Percentiles rank a stretch among this genome's conserved stretches.
Evolutionary conservation across 495 filamentous ascomycete genomes (phyloP).

Genomic region (Trichoderma virens): DNA sequence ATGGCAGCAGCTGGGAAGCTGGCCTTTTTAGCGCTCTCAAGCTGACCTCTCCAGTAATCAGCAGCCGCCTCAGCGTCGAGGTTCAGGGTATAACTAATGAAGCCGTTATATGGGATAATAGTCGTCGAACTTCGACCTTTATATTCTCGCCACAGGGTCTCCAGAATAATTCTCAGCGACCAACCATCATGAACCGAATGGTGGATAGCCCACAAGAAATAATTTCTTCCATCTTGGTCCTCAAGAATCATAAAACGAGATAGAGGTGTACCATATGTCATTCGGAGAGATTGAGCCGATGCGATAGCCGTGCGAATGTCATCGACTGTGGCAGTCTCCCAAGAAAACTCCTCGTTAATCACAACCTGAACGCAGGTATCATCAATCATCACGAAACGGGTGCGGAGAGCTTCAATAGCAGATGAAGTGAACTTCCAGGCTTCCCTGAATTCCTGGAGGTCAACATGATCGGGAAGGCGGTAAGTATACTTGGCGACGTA

Average conservation of each 20-base stretch:
- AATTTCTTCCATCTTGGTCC: conserved; percentile 36
- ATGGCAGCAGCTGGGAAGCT: conserved; percentile 11
- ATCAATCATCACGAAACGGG: conserved; percentile 24
- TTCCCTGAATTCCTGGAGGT: neutral
- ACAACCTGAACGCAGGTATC: conserved; percentile 20
- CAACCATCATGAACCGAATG: conserved; percentile 37
- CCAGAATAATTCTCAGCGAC: conserved; percentile 16
- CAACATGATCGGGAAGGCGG: neutral
- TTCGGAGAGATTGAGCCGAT: neutral
- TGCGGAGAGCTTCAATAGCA: conserved; percentile 56
- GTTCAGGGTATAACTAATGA: neutral
- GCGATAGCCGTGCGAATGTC: neutral
- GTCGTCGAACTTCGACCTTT: conserved; percentile 9
- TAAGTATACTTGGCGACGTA: neutral
- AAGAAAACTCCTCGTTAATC: conserved; percentile 11
- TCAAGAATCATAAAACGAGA: conserved; percentile 23
- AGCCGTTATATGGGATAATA: neutral
- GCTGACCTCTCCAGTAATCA: neutral
- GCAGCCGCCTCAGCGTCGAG: neutral
- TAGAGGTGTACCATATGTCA: conserved; percentile 16
- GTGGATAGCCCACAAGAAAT: conserved; percentile 41
- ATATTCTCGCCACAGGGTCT: neutral
- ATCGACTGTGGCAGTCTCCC: neutral
- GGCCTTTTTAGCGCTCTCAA: neutral
- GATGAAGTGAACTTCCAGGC: conserved; percentile 30